Conservation (phyloP, 2,329 filamentous ascomycete genomes). For the Arthrinium puccinioides region DNA sequence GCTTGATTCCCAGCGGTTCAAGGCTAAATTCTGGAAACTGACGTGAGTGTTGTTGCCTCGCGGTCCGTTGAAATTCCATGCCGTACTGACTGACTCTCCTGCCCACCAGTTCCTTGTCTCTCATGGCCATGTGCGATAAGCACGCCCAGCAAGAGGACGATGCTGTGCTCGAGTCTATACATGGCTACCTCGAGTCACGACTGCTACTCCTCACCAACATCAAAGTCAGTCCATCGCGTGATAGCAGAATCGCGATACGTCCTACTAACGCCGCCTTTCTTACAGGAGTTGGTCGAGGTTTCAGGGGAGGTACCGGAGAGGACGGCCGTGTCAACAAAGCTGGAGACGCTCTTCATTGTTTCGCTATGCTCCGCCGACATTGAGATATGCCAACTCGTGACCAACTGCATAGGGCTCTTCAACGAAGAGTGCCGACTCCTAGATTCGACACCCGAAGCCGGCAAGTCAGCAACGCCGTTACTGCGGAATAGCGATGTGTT, state of each 20-base stretch:
- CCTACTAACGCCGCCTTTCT: too few relatives aligned
- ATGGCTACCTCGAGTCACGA: slow-evolving; percentile 49
- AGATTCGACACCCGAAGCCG: slow-evolving; percentile 40
- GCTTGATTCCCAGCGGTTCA: slow-evolving; percentile 30
- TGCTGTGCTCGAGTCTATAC: slow-evolving; percentile 38
- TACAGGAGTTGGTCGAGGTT: slow-evolving; percentile 46
- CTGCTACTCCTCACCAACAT: slow-evolving; percentile 44
- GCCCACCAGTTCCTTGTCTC: slow-evolving; percentile 32
- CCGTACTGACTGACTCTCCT: slow-evolving; percentile 9
- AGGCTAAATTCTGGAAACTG: slow-evolving; percentile 42
- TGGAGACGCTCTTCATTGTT: slow-evolving; percentile 57
- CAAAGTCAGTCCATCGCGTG: slow-evolving; percentile 29
- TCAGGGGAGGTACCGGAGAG: slow-evolving; percentile 49
- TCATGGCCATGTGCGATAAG: slow-evolving; percentile 43
- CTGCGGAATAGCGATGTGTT: slow-evolving; percentile 56
- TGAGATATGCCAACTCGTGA: slow-evolving; percentile 57
- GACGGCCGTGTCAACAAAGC: slow-evolving; percentile 41
- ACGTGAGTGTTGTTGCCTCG: slow-evolving; percentile 29
- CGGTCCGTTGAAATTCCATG: not conserved
- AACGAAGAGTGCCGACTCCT: slow-evolving; percentile 54
- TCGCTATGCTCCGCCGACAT: slow-evolving; percentile 59
- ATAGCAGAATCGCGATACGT: too few relatives aligned
- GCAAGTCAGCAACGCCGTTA: slow-evolving; percentile 43
- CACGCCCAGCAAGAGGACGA: slow-evolving; percentile 35
- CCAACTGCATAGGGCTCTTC: slow-evolving; percentile 52